A percentile compares a stretch with the other conserved stretches of the same genome.
phyloP scores from a whole-genome alignment of 108 stramenopile genomes.

The Pseudonitzschia multiseries region DNA sequence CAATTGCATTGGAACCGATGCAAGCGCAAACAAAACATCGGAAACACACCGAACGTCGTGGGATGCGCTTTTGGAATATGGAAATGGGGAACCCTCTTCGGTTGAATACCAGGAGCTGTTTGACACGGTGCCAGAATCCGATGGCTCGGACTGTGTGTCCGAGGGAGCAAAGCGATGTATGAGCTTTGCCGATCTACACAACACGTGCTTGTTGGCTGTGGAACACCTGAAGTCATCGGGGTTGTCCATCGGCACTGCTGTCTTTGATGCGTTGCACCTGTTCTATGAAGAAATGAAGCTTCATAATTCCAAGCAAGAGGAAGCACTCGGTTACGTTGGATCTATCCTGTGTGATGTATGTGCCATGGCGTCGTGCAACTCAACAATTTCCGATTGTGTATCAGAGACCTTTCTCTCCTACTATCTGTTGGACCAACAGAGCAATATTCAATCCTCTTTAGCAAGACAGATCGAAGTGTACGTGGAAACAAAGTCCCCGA shows the following conservation, averaged over 20 bases:
- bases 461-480: neutral
- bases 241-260: neutral
- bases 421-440: slow-evolving; percentile 44
- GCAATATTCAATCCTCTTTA: slow-evolving; percentile 1
- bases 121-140: neutral
- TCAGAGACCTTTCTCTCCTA: slow-evolving; percentile 35
- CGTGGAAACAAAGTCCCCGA: neutral
- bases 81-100: slow-evolving; percentile 19
- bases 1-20: neutral
- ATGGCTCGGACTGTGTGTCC: neutral
- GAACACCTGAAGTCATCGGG: slow-evolving; percentile 7
- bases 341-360: slow-evolving; percentile 26
- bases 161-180: neutral
- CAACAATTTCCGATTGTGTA: neutral
- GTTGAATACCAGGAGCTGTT: slow-evolving; percentile 28
- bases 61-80: slow-evolving; percentile 30
- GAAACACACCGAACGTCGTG: slow-evolving; percentile 17
- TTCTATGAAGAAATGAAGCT: slow-evolving; percentile 78
- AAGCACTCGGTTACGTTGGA: slow-evolving; percentile 23
- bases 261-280: slow-evolving; percentile 74
- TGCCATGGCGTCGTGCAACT: neutral
- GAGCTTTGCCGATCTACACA: slow-evolving; percentile 17
- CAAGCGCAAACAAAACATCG: neutral
- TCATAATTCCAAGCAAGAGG: slow-evolving; percentile 22
- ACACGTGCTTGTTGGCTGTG: slow-evolving; percentile 13